phyloP scores from a whole-genome alignment of 2,329 filamentous ascomycete genomes.

The Aureobasidium melanogenum region DNA sequence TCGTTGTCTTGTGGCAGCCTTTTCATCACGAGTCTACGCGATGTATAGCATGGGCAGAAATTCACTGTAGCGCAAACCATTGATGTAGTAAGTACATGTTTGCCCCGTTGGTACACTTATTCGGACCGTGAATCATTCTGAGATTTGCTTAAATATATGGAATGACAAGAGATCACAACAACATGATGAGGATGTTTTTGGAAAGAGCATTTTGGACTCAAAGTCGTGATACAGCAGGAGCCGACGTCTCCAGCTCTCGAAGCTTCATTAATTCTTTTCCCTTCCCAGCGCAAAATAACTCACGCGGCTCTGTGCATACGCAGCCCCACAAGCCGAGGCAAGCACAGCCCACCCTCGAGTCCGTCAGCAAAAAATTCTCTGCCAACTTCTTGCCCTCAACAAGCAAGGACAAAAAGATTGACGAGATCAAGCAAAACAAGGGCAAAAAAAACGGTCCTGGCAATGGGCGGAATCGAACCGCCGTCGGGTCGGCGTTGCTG shows the following conservation, averaged over 20 bases:
- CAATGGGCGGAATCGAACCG: slow-evolving; percentile 7
- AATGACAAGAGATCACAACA: background rate
- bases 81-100: too few species aligned
- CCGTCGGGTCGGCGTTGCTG: slow-evolving; percentile 9
- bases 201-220: background rate
- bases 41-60: background rate
- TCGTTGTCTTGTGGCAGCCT: background rate
- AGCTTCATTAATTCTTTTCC: background rate
- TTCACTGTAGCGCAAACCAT: too few species aligned
- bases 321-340: background rate
- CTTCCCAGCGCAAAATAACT: background rate
- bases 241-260: background rate
- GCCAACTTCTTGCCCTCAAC: background rate
- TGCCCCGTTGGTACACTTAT: too few species aligned
- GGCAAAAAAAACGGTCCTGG: slow-evolving; percentile 2
- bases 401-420: background rate
- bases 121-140: background rate
- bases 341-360: background rate
- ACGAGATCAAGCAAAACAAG: background rate
- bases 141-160: background rate
- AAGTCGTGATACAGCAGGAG: background rate
- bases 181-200: background rate
- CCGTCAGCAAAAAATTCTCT: background rate
- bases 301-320: background rate
- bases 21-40: background rate